These are phyloP conservation scores for Uronychia setigera DNA, from an alignment of 73 alveolate species.

Conservation along the genomic window DNA sequence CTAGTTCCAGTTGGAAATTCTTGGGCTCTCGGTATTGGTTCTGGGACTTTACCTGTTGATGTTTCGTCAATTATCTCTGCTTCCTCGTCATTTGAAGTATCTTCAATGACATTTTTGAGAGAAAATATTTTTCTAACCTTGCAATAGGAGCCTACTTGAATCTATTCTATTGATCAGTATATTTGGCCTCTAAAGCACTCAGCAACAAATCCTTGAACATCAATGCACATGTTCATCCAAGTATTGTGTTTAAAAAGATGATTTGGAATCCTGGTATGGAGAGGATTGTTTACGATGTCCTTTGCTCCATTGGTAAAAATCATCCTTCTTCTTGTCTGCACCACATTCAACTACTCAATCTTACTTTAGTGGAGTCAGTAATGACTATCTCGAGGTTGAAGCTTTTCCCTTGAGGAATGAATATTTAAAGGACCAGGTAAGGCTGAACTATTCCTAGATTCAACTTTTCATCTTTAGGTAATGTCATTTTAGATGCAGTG, in stretches of 20 bases:
- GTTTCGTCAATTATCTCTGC: slow-evolving; percentile 9
- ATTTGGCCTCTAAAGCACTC: slow-evolving; percentile 37
- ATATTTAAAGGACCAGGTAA: slow-evolving; percentile 32
- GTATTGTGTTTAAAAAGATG: slow-evolving; percentile 7
- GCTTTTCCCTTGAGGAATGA: slow-evolving; percentile 12
- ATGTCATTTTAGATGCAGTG: background rate
- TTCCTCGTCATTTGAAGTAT: slow-evolving; percentile 1
- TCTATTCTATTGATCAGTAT: background rate
- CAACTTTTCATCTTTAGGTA: background rate
- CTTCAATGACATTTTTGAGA: background rate
- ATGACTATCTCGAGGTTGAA: slow-evolving; percentile 26
- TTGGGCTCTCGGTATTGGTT: background rate
- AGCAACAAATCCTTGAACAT: slow-evolving; percentile 15
- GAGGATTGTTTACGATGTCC: slow-evolving; percentile 22
- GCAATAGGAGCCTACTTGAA: slow-evolving; percentile 14
- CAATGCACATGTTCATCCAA: slow-evolving; percentile 59
- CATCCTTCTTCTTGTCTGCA: slow-evolving; percentile 38
- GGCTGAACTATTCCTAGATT: slow-evolving; percentile 27
- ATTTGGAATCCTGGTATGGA: slow-evolving; percentile 58
- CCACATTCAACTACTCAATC: background rate
- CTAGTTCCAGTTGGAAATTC: background rate
- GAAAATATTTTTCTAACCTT: slow-evolving; percentile 8
- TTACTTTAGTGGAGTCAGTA: slow-evolving; percentile 22
- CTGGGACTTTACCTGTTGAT: slow-evolving; percentile 6
- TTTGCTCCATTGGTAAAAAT: slow-evolving; percentile 48